Evolutionary conservation across 441 rosid species (phyloP).

Genomic region (Hypseocharis bilobata): DNA sequence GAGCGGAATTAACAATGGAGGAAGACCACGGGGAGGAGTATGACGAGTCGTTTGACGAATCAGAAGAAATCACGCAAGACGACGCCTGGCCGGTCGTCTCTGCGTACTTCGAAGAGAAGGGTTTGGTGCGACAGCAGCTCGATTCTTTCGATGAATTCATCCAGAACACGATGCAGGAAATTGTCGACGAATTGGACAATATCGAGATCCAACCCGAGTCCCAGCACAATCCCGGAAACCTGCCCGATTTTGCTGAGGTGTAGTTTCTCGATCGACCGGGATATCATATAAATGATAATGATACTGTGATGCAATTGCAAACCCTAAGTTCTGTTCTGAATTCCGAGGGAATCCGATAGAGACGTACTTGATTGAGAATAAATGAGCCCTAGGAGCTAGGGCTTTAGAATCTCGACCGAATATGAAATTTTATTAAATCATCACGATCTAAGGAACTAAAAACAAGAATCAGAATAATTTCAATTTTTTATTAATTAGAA

Average conservation of each 20-base stretch:
- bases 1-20: too few species aligned
- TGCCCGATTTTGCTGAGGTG: slow-evolving; percentile 85
- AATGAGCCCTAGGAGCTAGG: too few species aligned
- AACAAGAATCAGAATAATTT: too few species aligned
- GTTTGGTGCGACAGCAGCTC: slow-evolving; percentile 85
- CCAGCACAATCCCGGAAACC: slow-evolving; percentile 90
- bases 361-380: too few species aligned
- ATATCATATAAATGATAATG: not conserved
- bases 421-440: too few species aligned
- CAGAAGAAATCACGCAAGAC: slow-evolving; percentile 84
- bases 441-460: too few species aligned
- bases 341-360: too few species aligned
- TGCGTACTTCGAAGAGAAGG: slow-evolving; percentile 91
- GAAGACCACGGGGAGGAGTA: not conserved
- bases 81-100: slow-evolving; percentile 93
- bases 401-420: too few species aligned
- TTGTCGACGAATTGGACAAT: slow-evolving; percentile 72
- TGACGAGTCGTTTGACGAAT: too few species aligned
- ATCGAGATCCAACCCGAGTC: slow-evolving; percentile 93
- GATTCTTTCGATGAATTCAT: slow-evolving; percentile 93
- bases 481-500: too few species aligned
- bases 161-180: slow-evolving; percentile 94
- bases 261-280: not conserved
- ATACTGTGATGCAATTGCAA: too few species aligned
- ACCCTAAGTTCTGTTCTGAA: too few species aligned